Evolutionary conservation across 2,329 filamentous ascomycete genomes (phyloP).

Genomic region (Hypoxylon sp.): DNA sequence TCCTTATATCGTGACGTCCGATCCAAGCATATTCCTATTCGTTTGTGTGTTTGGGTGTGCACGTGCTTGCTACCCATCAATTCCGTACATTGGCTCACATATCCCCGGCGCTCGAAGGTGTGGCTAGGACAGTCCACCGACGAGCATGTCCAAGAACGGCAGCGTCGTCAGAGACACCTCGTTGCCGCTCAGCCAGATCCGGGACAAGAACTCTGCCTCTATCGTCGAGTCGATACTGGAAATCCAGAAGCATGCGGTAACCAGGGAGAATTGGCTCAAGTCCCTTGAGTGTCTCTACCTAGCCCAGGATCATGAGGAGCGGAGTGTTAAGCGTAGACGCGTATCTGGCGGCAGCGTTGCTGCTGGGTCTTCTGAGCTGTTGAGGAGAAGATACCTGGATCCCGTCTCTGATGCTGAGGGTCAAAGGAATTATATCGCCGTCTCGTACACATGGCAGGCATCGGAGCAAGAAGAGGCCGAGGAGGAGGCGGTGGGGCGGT

Average conservation of each 20-base stretch:
- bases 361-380: conserved; percentile 34
- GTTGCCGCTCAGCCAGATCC: conserved; percentile 46
- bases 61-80: background rate
- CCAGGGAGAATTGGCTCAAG: conserved; percentile 47
- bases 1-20: background rate
- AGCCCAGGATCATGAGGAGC: conserved; percentile 37
- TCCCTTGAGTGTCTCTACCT: conserved; percentile 47
- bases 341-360: conserved; percentile 41
- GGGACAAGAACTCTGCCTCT: conserved; percentile 37
- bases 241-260: conserved; percentile 41
- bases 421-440: conserved; percentile 46
- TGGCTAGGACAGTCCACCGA: conserved; percentile 14
- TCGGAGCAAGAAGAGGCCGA: conserved; percentile 42
- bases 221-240: conserved; percentile 45
- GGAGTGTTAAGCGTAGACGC: conserved; percentile 45
- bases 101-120: conserved; percentile 6
- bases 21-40: background rate
- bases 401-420: conserved; percentile 39
- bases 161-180: conserved; percentile 48
- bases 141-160: conserved; percentile 46
- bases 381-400: conserved; percentile 44
- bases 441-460: conserved; percentile 48
- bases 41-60: background rate
- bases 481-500: conserved; percentile 32
- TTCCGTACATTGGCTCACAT: background rate